Conservation (phyloP, 208 protist species). For the Leishmania martiniquensis region DNA sequence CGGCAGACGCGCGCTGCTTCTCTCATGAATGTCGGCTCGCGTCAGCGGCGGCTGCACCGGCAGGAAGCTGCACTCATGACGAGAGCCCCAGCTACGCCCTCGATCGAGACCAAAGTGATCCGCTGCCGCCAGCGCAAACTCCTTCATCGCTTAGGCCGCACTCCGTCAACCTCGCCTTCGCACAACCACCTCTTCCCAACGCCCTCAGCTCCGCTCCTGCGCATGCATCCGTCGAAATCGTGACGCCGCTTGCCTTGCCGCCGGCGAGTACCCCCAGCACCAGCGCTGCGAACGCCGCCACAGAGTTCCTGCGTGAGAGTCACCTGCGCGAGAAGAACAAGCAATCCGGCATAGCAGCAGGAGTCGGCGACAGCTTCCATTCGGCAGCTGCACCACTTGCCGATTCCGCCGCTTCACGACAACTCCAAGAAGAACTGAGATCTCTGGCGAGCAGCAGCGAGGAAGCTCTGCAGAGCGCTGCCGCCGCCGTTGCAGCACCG, state of each 20-base stretch:
- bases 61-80: neutral
- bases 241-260: neutral
- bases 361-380: neutral
- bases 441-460: neutral
- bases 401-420: neutral
- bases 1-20: neutral
- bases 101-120: neutral
- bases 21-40: too few relatives aligned
- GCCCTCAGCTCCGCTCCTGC: neutral
- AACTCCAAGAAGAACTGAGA: neutral
- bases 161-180: neutral
- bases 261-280: neutral
- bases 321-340: slow-evolving; percentile 19
- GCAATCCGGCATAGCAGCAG: neutral
- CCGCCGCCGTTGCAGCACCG: neutral
- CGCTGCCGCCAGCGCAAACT: neutral
- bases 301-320: slow-evolving; percentile 36
- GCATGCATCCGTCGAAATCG: neutral
- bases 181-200: neutral
- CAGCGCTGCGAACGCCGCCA: slow-evolving; percentile 26
- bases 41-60: neutral
- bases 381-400: neutral
- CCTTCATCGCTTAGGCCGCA: neutral
- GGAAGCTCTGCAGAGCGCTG: neutral
- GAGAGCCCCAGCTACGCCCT: too few relatives aligned